phyloP scores from a whole-genome alignment of 345 rosid genomes.

The Linum tenue region DNA sequence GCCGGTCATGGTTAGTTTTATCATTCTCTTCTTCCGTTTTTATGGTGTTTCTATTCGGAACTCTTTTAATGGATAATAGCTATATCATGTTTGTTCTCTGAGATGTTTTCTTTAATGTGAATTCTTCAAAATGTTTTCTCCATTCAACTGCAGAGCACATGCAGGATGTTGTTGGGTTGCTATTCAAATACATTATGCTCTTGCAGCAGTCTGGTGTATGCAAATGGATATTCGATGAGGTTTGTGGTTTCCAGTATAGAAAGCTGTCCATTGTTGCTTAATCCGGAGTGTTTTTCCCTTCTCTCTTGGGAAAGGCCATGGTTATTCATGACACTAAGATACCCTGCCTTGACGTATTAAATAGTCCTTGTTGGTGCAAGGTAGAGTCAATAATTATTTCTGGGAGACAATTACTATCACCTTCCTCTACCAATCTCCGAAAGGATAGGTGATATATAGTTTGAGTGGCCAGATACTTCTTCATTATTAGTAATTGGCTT shows the following conservation, averaged over 20 bases:
- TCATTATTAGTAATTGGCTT: too few species aligned
- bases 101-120: background rate
- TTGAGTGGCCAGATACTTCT: too few species aligned
- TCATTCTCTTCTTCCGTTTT: background rate
- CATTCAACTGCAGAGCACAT: constrained; percentile 54
- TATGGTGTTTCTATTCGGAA: constrained; percentile 10
- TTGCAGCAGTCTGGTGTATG: constrained; percentile 69
- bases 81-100: too few species aligned
- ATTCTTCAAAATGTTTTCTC: constrained; percentile 3
- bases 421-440: too few species aligned
- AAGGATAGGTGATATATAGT: too few species aligned
- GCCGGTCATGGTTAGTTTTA: constrained; percentile 76
- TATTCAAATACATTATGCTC: constrained; percentile 69
- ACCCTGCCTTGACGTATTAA: background rate
- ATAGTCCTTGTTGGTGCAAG: background rate
- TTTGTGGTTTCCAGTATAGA: constrained; percentile 5
- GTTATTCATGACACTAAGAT: background rate
- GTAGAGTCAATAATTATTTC: background rate
- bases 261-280: background rate
- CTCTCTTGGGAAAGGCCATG: background rate
- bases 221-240: constrained; percentile 98
- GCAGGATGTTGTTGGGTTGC: constrained; percentile 68
- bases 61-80: background rate
- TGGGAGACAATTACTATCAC: too few species aligned
- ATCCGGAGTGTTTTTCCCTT: background rate